Evolutionary conservation across 352 stramenopile species (phyloP).

Genomic region (Peronosclerospora sorghi): DNA sequence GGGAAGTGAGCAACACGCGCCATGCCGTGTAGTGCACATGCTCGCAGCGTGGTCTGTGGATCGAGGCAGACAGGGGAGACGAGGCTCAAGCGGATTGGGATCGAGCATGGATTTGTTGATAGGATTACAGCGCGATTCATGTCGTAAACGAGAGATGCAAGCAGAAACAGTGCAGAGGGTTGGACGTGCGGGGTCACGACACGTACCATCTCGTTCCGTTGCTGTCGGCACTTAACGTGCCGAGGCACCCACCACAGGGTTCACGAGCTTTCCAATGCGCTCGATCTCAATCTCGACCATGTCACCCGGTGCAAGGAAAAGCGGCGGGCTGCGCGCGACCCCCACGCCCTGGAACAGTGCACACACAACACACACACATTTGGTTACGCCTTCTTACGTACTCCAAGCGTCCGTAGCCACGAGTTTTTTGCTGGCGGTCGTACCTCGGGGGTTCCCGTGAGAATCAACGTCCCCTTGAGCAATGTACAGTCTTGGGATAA

Average conservation of each 20-base stretch:
- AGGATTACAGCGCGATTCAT: too few relatives aligned
- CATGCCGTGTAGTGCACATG: too few relatives aligned
- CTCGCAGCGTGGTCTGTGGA: too few relatives aligned
- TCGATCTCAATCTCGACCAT: conserved; percentile 88
- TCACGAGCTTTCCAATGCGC: conserved; percentile 80
- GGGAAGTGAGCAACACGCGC: too few relatives aligned
- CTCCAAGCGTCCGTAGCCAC: too few relatives aligned
- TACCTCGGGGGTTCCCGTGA: conserved; percentile 85
- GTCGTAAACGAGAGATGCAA: too few relatives aligned
- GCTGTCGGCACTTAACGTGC: conserved; percentile 30
- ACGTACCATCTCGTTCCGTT: not conserved
- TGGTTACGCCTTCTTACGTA: not conserved
- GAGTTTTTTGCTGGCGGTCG: not conserved
- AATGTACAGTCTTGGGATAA: conserved; percentile 85
- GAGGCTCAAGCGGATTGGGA: too few relatives aligned
- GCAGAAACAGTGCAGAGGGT: not conserved
- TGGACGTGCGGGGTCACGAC: too few relatives aligned
- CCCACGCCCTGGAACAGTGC: conserved; percentile 53
- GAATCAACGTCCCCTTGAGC: conserved; percentile 78
- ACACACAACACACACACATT: conserved; percentile 1
- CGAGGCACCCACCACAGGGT: conserved; percentile 64
- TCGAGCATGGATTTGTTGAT: too few relatives aligned
- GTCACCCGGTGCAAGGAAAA: conserved; percentile 82
- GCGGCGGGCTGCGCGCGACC: conserved; percentile 74
- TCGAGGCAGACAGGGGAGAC: too few relatives aligned